phyloP scores from a whole-genome alignment of 1,284 basidiomycete species.

The Cryptococcus wingfieldii region DNA sequence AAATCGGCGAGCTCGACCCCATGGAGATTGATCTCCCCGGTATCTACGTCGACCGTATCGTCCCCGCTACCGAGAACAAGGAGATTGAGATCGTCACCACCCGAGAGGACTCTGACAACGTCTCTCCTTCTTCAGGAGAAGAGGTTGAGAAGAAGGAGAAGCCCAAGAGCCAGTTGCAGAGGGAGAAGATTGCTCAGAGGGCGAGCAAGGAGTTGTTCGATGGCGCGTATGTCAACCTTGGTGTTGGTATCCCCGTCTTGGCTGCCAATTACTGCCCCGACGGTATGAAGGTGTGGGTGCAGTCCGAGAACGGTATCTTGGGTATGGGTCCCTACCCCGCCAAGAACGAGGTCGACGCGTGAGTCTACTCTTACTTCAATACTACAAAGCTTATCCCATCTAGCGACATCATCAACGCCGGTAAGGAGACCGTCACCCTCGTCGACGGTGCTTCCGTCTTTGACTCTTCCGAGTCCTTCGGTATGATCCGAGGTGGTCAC shows the following conservation, averaged over 20 bases:
- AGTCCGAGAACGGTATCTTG: slow-evolving; percentile 91
- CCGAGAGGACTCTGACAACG: slow-evolving; percentile 30
- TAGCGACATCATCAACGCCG: slow-evolving; percentile 89
- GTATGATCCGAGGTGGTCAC: slow-evolving; percentile 95
- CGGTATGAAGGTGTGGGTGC: slow-evolving; percentile 82
- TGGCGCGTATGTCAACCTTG: slow-evolving; percentile 75
- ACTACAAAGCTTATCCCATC: background rate
- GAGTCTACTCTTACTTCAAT: slow-evolving; percentile 43
- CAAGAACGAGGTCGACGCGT: slow-evolving; percentile 81
- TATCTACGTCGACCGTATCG: slow-evolving; percentile 83
- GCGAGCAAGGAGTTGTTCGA: slow-evolving; percentile 87
- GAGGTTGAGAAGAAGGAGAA: slow-evolving; percentile 47
- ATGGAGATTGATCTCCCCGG: slow-evolving; percentile 77
- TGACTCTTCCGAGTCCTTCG: slow-evolving; percentile 60
- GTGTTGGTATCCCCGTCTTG: slow-evolving; percentile 84
- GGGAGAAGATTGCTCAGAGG: slow-evolving; percentile 70
- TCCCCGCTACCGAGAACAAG: slow-evolving; percentile 71
- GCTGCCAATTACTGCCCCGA: slow-evolving; percentile 76
- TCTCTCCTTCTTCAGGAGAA: slow-evolving; percentile 12
- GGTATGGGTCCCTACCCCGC: slow-evolving; percentile 95
- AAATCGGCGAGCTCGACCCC: slow-evolving; percentile 75
- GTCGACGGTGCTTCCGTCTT: slow-evolving; percentile 89
- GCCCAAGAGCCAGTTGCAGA: slow-evolving; percentile 30
- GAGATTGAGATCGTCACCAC: slow-evolving; percentile 69
- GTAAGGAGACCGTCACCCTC: slow-evolving; percentile 91